Base-by-base conservation (phyloP, 1,284 basidiomycete species). In the Fistulinella cinereoalba region DNA sequence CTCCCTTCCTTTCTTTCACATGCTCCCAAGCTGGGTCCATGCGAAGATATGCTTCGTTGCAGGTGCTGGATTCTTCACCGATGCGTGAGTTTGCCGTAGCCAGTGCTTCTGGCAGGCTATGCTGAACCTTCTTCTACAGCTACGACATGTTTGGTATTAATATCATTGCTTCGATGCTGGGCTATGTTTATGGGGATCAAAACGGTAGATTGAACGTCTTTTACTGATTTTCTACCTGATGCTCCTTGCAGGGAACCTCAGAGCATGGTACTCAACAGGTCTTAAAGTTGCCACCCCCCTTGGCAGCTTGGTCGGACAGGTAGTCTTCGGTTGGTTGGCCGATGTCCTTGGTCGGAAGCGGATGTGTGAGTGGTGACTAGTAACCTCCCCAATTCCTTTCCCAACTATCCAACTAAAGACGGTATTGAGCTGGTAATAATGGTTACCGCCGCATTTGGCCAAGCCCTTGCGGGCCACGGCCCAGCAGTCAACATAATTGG, bases 281-380 rank as follows among this genome's bases (percentile, higher is more conserved):
- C 57, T 59, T 10, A 64, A 64, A 44, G 51, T 60, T 34, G 57
- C 61, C 13, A 80, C 76, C 0, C 81, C 80, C 10, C 64, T 81
- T 25, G 81, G 82, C 2, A 82, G 73, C n/a, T 59, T 87, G 36
- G 54, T 83, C 18, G 85, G 85, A 11, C 77, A 80, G 53, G 50
- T 82, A 27, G 29, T 75, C 22, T 81, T 83, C 51, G 81, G 76
- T 13, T 75, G 66, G 64, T 65, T 81, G 19, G 80, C 75, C 3
- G 81, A 84, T 59, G 38, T 69, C 10, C 52, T 77, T 37, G 80
- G 80, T 42, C 73, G 81, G 40, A 82, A 79, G 61, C 60, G 62
- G 16, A 55, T 66, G 34, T 67, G 52, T 66, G 39, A 58, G 63
- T 50, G 19, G 25, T 24, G 12, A 42, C 32, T 33, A 37, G 19